Percentiles rank a stretch among this genome's conserved stretches.
phyloP scores from a whole-genome alignment of 345 rosid genomes.

The Rhodamnia rubescens region DNA sequence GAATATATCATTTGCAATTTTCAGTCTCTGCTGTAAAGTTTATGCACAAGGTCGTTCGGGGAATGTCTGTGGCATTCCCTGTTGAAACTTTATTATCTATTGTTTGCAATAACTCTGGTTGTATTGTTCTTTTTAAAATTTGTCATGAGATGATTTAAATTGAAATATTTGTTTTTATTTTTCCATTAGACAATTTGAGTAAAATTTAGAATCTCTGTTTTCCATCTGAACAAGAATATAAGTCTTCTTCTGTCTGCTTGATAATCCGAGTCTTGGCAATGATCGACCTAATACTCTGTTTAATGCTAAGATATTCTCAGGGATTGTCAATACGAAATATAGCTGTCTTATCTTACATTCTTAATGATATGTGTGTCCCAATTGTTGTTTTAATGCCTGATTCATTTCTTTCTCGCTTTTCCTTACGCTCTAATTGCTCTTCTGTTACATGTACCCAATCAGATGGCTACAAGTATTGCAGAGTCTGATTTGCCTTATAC shows the following conservation, averaged over 20 bases:
- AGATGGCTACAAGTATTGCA: slow-evolving; percentile 24
- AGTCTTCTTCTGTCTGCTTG: not conserved
- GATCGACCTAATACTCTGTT: not conserved
- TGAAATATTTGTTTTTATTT: not conserved
- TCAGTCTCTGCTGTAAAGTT: not conserved
- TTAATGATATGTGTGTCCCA: not conserved
- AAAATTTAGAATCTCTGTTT: not conserved
- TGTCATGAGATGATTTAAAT: not conserved
- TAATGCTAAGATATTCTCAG: not conserved
- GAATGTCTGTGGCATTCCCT: not conserved
- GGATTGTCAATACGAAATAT: not conserved
- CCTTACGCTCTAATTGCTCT: not conserved
- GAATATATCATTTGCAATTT: not conserved
- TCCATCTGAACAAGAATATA: not conserved
- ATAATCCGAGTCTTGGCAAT: not conserved
- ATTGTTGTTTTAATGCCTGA: not conserved
- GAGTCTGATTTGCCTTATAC: slow-evolving; percentile 28
- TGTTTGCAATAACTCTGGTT: not conserved
- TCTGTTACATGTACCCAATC: not conserved
- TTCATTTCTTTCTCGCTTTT: not conserved
- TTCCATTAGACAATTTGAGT: not conserved
- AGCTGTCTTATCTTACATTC: not conserved
- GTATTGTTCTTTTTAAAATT: not conserved
- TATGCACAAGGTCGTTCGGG: not conserved
- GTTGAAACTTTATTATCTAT: not conserved